Conservation (phyloP, 2,329 filamentous ascomycete species). For the Calonectria crousiana region DNA sequence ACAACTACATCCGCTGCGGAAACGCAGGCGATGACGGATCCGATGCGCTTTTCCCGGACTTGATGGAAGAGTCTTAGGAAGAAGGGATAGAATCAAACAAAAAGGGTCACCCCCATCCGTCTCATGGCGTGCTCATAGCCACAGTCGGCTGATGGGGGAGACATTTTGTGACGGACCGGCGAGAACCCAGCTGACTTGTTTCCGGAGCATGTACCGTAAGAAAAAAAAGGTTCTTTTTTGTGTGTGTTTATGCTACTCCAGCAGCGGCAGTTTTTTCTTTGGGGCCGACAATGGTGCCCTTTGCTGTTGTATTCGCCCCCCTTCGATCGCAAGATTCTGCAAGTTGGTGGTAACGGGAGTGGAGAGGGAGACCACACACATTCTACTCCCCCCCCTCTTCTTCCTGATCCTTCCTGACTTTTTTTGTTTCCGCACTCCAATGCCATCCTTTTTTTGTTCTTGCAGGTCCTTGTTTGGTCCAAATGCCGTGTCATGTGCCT, state of each 20-base stretch:
- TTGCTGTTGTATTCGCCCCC: background rate
- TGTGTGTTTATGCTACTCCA: background rate
- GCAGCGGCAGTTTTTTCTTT: background rate
- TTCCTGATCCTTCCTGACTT: background rate
- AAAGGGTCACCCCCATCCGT: background rate
- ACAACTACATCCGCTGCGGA: conserved; percentile 41
- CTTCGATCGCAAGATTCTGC: background rate
- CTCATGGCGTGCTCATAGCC: background rate
- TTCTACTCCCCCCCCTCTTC: background rate
- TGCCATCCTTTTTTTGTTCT: background rate
- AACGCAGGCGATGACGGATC: background rate
- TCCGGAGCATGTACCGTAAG: background rate
- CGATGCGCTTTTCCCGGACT: conserved; percentile 1
- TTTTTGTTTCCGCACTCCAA: background rate
- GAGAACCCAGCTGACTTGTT: background rate
- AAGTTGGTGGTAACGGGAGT: background rate
- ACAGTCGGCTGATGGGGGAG: background rate
- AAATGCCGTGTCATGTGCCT: conserved; percentile 2
- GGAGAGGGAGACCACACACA: background rate
- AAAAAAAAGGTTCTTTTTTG: background rate
- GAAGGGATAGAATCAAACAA: background rate
- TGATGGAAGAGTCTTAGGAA: background rate
- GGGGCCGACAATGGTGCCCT: background rate
- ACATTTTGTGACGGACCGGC: background rate
- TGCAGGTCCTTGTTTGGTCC: background rate